phyloP scores from a whole-genome alignment of 345 rosid species.

The Populus ilicifolia region DNA sequence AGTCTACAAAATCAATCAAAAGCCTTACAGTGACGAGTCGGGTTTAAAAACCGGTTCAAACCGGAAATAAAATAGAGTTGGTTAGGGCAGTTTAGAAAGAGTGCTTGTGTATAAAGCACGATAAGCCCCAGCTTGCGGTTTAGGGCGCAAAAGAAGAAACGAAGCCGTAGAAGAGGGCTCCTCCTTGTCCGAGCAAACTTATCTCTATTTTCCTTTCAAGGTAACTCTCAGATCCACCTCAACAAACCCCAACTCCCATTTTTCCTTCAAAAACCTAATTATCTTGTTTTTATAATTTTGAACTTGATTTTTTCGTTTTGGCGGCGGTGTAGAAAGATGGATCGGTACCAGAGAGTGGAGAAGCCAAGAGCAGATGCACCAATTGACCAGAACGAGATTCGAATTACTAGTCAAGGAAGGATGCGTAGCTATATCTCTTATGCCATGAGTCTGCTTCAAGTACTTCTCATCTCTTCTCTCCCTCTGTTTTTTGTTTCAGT shows the following conservation, averaged over 20 bases:
- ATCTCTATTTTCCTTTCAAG: slow-evolving; percentile 1
- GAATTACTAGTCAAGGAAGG: slow-evolving; percentile 82
- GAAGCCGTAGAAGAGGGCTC: slow-evolving; percentile 66
- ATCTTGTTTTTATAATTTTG: neutral
- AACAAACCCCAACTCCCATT: slow-evolving; percentile 8
- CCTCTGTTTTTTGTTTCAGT: neutral
- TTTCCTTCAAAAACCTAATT: neutral
- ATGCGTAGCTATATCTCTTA: slow-evolving; percentile 82
- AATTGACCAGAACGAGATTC: slow-evolving; percentile 86
- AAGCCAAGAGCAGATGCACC: slow-evolving; percentile 69
- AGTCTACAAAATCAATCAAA: neutral
- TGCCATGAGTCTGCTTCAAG: slow-evolving; percentile 82
- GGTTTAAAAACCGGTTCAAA: neutral
- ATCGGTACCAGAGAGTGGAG: slow-evolving; percentile 73
- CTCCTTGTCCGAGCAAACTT: slow-evolving; percentile 31
- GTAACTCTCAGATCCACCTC: slow-evolving; percentile 28
- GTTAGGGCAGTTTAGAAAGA: slow-evolving; percentile 17
- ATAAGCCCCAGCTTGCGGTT: neutral
- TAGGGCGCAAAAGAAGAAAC: slow-evolving; percentile 49
- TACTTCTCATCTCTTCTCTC: slow-evolving; percentile 10
- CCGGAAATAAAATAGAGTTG: neutral
- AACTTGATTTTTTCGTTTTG: neutral
- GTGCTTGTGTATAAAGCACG: neutral
- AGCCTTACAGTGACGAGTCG: neutral
- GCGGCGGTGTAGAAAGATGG: slow-evolving; percentile 43